Evolutionary conservation across 1,139 yeast species (phyloP).

Genomic region (Yamadazyma trypodendri): DNA sequence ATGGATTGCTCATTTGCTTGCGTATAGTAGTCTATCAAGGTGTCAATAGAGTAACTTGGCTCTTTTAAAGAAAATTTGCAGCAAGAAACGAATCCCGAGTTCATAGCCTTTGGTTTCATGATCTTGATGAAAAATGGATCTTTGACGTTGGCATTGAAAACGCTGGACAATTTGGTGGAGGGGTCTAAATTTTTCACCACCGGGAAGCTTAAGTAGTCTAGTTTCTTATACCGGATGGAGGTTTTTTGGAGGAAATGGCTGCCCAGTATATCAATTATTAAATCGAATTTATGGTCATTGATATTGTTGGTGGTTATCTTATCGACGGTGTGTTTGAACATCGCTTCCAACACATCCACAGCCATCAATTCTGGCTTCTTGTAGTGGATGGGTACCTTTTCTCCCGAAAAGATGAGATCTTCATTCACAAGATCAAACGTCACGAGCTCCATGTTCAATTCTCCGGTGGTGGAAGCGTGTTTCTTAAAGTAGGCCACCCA

Average conservation of each 20-base stretch:
- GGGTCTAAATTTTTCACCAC: conserved; percentile 21
- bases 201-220: conserved; percentile 36
- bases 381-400: conserved; percentile 32
- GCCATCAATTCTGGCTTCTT: conserved; percentile 45
- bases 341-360: conserved; percentile 35
- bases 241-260: conserved; percentile 37
- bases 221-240: conserved; percentile 25
- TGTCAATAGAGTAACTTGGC: conserved; percentile 38
- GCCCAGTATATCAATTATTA: conserved; percentile 43
- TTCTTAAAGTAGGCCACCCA: conserved; percentile 24
- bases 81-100: conserved; percentile 36
- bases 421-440: conserved; percentile 37
- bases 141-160: conserved; percentile 28
- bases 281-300: conserved; percentile 33
- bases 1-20: conserved; percentile 16
- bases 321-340: conserved; percentile 24
- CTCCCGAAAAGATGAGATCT: conserved; percentile 39
- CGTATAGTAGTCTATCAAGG: conserved; percentile 23
- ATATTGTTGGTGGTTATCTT: conserved; percentile 23
- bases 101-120: conserved; percentile 36
- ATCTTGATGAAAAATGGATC: conserved; percentile 38
- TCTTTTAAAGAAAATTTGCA: conserved; percentile 31
- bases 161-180: conserved; percentile 20
- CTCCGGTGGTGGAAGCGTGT: conserved; percentile 18
- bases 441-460: conserved; percentile 25